Evolutionary conservation across 1,284 basidiomycete genomes (phyloP).

Genomic region (Tilletia indica): DNA sequence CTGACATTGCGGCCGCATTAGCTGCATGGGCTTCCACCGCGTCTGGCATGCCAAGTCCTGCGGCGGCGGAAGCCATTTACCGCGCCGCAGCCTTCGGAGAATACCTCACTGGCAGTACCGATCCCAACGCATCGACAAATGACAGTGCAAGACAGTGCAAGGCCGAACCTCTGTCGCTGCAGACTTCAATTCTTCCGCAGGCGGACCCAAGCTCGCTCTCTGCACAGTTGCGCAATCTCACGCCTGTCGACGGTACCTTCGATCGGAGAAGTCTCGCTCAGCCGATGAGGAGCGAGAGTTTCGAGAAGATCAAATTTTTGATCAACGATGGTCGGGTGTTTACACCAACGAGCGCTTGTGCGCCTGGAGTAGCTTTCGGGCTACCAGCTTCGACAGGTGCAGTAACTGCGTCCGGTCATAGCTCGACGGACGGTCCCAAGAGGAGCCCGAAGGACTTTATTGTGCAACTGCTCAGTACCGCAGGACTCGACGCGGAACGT

Average conservation of each 20-base stretch:
- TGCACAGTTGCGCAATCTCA: background rate
- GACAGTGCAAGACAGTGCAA: too few relatives aligned
- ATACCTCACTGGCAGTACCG: background rate
- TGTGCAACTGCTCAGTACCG: background rate
- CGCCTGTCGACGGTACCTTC: constrained; percentile 2
- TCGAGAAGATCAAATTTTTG: constrained; percentile 27
- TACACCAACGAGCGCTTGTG: background rate
- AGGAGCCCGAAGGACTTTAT: constrained; percentile 6
- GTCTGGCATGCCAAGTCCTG: background rate
- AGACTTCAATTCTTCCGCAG: background rate
- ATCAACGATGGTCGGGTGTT: background rate
- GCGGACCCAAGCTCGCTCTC: background rate
- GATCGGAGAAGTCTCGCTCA: constrained; percentile 10
- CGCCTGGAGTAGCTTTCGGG: background rate
- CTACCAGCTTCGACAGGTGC: background rate
- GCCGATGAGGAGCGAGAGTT: constrained; percentile 9
- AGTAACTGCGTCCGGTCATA: too few relatives aligned
- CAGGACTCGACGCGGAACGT: background rate
- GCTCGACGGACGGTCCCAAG: background rate
- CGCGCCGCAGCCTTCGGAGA: constrained; percentile 6
- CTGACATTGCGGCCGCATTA: background rate
- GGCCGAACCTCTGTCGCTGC: background rate
- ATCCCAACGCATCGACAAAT: too few relatives aligned
- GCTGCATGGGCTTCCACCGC: constrained; percentile 7
- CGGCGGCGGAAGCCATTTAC: constrained; percentile 1